Conservation (phyloP, 2,329 filamentous ascomycete species). For the Arthroderma sp. region DNA sequence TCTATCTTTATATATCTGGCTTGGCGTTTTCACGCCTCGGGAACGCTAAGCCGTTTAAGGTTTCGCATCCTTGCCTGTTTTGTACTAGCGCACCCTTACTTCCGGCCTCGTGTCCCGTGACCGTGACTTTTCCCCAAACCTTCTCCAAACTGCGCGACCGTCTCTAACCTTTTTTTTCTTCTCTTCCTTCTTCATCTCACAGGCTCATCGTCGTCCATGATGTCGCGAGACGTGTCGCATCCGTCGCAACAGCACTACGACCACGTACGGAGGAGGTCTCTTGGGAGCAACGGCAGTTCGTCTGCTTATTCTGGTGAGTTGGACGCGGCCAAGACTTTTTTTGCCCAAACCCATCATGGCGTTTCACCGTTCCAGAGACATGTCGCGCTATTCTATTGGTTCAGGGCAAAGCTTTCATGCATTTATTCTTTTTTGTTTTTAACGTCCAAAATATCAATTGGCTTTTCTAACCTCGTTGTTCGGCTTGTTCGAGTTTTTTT, state of each 20-base stretch:
- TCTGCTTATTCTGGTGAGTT: constrained; percentile 25
- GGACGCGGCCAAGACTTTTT: constrained; percentile 7
- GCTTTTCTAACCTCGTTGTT: background rate
- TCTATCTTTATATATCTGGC: too few species aligned
- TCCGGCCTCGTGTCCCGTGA: too few species aligned
- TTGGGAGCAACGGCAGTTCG: constrained; percentile 25
- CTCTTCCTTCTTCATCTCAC: constrained; percentile 1
- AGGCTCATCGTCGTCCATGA: constrained; percentile 6
- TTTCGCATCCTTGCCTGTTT: too few species aligned
- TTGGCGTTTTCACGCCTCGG: too few species aligned
- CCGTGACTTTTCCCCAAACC: too few species aligned
- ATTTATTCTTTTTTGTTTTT: background rate
- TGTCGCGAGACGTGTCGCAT: constrained; percentile 25
- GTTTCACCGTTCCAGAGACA: background rate
- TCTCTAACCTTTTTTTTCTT: background rate
- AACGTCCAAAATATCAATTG: background rate
- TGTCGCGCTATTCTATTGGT: background rate
- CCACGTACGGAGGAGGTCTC: constrained; percentile 22
- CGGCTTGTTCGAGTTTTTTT: background rate
- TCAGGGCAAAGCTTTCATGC: background rate
- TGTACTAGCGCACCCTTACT: too few species aligned
- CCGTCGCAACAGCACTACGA: constrained; percentile 21
- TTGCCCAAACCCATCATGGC: constrained; percentile 2
- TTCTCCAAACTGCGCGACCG: too few species aligned
- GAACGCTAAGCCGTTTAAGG: too few species aligned